Evolutionary conservation across 2,329 filamentous ascomycete genomes (phyloP).

Genomic region (Coleophoma crateriformis): DNA sequence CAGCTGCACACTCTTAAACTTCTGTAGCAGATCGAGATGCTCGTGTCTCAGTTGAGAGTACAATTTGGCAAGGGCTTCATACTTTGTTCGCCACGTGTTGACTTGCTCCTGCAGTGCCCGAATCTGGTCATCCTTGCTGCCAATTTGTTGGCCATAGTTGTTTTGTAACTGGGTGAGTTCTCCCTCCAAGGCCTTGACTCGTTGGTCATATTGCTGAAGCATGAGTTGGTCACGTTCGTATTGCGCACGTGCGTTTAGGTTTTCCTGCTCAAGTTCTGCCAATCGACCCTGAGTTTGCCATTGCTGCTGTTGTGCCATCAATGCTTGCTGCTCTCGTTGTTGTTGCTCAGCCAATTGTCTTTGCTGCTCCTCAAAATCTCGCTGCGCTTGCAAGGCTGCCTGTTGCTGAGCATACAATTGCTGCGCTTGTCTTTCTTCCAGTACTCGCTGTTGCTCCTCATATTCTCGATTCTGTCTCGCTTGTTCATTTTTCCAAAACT

Average conservation of each 20-base stretch:
- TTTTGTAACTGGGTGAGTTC: slow-evolving; percentile 78
- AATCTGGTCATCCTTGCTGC: slow-evolving; percentile 93
- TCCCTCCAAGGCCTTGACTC: slow-evolving; percentile 86
- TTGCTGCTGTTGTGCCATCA: slow-evolving; percentile 81
- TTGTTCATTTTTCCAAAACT: slow-evolving; percentile 96
- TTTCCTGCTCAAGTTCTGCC: slow-evolving; percentile 91
- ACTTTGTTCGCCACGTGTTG: slow-evolving; percentile 96
- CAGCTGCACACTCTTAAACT: slow-evolving; percentile 92
- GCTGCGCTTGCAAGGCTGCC: slow-evolving; percentile 77
- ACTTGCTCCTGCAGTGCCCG: slow-evolving; percentile 90
- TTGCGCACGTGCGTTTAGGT: slow-evolving; percentile 87
- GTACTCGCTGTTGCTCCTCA: slow-evolving; percentile 83
- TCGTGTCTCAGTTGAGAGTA: slow-evolving; percentile 95
- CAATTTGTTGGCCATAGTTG: slow-evolving; percentile 79
- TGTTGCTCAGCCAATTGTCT: slow-evolving; percentile 83
- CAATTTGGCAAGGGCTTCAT: slow-evolving; percentile 91
- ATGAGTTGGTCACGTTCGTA: slow-evolving; percentile 97
- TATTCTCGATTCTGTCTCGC: slow-evolving; percentile 90
- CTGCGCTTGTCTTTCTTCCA: slow-evolving; percentile 82
- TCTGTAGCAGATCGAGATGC: slow-evolving; percentile 89
- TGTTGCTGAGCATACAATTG: slow-evolving; percentile 78
- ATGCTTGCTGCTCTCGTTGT: slow-evolving; percentile 81
- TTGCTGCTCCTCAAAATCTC: slow-evolving; percentile 96
- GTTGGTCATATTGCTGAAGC: slow-evolving; percentile 92
- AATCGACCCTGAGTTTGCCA: slow-evolving; percentile 95